A percentile compares a stretch with the other conserved stretches of the same genome.
Evolutionary conservation across 129 eudicot species (phyloP).

Genomic region (Sambucus nigra): DNA sequence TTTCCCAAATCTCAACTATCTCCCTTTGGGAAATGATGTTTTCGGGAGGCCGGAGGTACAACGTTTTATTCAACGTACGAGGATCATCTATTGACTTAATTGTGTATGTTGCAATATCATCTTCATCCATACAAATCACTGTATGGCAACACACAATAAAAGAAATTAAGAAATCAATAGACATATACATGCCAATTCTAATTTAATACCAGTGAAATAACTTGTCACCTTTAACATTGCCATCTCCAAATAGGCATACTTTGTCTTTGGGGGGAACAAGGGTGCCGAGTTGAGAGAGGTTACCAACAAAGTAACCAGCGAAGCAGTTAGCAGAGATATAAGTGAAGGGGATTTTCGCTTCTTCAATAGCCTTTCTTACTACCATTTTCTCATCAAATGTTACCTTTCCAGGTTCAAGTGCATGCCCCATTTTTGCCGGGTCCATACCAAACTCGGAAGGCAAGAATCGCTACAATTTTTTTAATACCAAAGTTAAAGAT

Average conservation of each 20-base stretch:
- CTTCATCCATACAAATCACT: constrained; percentile 37
- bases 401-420: constrained; percentile 39
- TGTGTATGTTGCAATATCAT: constrained; percentile 37
- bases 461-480: constrained; percentile 46
- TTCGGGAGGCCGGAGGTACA: constrained; percentile 34
- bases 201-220: no score
- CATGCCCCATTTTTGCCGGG: constrained; percentile 37
- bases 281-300: constrained; percentile 12
- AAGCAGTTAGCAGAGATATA: no score
- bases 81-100: constrained; percentile 35
- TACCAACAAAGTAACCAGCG: constrained; percentile 9
- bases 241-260: constrained; percentile 4
- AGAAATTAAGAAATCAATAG: neutral
- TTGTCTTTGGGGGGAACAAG: constrained; percentile 5
- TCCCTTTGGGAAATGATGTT: constrained; percentile 28
- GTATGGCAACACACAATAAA: neutral
- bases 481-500: no score
- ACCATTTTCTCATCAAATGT: constrained; percentile 46
- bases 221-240: constrained; percentile 8
- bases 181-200: no score
- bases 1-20: constrained; percentile 36
- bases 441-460: constrained; percentile 52
- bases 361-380: constrained; percentile 38
- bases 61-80: constrained; percentile 35
- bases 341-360: constrained; percentile 36